These are phyloP conservation scores for Pythium scleroteichum DNA, from an alignment of 352 stramenopile genomes.

Conservation along the genomic window DNA sequence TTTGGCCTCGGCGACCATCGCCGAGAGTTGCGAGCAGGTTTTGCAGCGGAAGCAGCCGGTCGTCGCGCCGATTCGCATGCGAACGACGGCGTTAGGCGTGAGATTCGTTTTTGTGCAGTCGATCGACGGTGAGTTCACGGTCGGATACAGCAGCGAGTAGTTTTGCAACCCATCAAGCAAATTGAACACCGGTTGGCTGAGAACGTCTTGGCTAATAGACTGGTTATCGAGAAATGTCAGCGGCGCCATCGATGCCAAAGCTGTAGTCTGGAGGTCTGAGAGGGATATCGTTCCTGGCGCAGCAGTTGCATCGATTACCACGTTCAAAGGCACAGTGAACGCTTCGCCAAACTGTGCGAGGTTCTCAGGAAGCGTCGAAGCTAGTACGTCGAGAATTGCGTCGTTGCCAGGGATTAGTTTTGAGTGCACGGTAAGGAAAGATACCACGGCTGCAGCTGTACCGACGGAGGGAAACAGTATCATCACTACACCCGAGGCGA, in stretches of 20 bases:
- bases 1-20: conserved; percentile 34
- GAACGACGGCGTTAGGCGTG: conserved; percentile 38
- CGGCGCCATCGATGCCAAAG: conserved; percentile 23
- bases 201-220: conserved; percentile 32
- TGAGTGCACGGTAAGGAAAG: conserved; percentile 36
- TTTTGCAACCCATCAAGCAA: conserved; percentile 36
- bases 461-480: conserved; percentile 33
- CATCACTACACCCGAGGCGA: conserved; percentile 40
- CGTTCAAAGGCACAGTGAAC: conserved; percentile 39
- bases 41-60: conserved; percentile 74
- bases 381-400: conserved; percentile 29
- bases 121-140: conserved; percentile 25
- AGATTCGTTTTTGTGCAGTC: conserved; percentile 55
- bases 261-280: conserved; percentile 30
- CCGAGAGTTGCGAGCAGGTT: conserved; percentile 39
- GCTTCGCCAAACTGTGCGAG: conserved; percentile 37
- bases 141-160: conserved; percentile 56
- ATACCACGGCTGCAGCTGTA: conserved; percentile 26
- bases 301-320: conserved; percentile 30
- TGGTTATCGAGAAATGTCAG: conserved; percentile 56
- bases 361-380: conserved; percentile 30
- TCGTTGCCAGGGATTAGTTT: conserved; percentile 36
- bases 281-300: conserved; percentile 20
- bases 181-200: conserved; percentile 45
- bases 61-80: conserved; percentile 53